phyloP scores from a whole-genome alignment of 1,284 basidiomycete species.

The Schizophyllum commune region DNA sequence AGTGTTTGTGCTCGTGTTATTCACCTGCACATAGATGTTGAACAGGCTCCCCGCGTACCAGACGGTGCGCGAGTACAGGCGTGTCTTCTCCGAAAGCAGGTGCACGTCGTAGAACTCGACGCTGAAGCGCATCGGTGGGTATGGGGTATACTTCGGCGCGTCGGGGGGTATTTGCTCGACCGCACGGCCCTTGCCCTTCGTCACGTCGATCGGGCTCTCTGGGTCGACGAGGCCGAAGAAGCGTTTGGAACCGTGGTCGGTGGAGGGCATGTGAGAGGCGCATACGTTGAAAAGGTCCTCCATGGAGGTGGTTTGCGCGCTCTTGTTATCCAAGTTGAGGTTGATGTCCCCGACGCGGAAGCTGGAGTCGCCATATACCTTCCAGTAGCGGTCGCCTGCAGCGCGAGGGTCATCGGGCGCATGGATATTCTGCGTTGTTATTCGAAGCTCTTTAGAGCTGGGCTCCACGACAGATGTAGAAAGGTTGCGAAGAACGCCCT shows the following conservation, averaged over 20 bases:
- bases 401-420: conserved; percentile 9
- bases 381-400: conserved; percentile 42
- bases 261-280: background rate
- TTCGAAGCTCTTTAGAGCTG: conserved; percentile 3
- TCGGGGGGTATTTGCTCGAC: background rate
- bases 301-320: conserved; percentile 26
- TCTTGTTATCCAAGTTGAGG: conserved; percentile 3
- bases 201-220: conserved; percentile 35
- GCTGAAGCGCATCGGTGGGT: conserved; percentile 75
- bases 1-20: background rate
- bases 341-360: conserved; percentile 67
- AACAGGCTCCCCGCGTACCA: conserved; percentile 77
- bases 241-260: conserved; percentile 36
- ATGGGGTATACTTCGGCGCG: conserved; percentile 31
- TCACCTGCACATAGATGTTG: conserved; percentile 83
- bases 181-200: background rate
- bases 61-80: conserved; percentile 68
- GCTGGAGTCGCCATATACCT: conserved; percentile 72
- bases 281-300: conserved; percentile 42
- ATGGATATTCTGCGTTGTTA: conserved; percentile 4
- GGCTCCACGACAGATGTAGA: conserved; percentile 8
- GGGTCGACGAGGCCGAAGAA: conserved; percentile 78
- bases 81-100: conserved; percentile 74
- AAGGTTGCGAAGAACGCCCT: background rate
- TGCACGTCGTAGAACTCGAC: conserved; percentile 91